A percentile compares a stretch with the other conserved stretches of the same genome.
phyloP scores from a whole-genome alignment of 148 eudicot species.

The Nepenthes gracilis region DNA sequence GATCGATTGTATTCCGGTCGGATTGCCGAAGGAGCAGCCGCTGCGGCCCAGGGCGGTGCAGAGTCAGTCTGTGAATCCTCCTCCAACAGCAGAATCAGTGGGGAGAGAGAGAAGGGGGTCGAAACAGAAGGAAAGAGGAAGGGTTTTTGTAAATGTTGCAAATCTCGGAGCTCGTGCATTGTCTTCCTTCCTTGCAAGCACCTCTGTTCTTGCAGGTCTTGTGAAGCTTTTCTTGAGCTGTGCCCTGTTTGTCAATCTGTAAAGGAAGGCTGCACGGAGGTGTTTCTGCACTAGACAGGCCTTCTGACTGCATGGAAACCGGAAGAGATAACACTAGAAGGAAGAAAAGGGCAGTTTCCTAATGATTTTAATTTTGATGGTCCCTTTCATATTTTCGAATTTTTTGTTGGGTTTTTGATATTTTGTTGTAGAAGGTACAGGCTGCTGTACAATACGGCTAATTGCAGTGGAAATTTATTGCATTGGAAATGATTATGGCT shows the following conservation, averaged over 20 bases:
- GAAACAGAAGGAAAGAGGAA: background rate
- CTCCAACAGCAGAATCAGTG: background rate
- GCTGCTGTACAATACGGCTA: too few species aligned
- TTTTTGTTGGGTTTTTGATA: background rate
- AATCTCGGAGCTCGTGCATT: slow-evolving; percentile 16
- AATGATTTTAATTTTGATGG: background rate
- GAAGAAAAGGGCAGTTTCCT: background rate
- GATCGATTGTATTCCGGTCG: slow-evolving; percentile 1
- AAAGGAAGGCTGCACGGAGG: slow-evolving; percentile 33
- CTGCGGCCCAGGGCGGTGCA: slow-evolving; percentile 9
- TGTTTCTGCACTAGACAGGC: slow-evolving; percentile 10
- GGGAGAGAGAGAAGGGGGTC: background rate
- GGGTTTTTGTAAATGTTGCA: slow-evolving; percentile 28
- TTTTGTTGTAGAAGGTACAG: too few species aligned
- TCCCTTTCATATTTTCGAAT: background rate
- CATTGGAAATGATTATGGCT: too few species aligned
- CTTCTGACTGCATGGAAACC: background rate
- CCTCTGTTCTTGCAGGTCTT: slow-evolving; percentile 36
- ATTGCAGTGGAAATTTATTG: too few species aligned
- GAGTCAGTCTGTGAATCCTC: slow-evolving; percentile 29
- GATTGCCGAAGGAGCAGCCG: background rate
- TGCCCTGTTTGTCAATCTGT: slow-evolving; percentile 44
- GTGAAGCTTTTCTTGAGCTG: slow-evolving; percentile 22
- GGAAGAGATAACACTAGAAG: background rate
- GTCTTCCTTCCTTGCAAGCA: slow-evolving; percentile 54